Base-by-base conservation (phyloP, 164 flowering plant genomes). In the Magnolia officinalis region DNA sequence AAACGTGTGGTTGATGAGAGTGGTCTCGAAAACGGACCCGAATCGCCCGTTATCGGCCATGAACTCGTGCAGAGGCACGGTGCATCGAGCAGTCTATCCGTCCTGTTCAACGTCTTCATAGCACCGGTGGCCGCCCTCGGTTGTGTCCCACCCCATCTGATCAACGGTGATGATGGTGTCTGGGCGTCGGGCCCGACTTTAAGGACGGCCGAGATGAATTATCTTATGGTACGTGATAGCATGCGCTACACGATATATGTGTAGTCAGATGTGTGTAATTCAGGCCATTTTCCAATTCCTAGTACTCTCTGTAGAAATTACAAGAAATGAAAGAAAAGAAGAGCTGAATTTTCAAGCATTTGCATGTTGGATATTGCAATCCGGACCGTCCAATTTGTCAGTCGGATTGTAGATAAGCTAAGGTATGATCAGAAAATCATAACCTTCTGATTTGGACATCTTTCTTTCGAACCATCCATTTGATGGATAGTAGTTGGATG, bases 221-320 rank as follows among this genome's bases (percentile, higher is more conserved):
- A 90, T 78, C 87, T 89, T 2, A 86, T 90, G 88, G 95, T 91
- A 13, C 89, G 78, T 58, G 95, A 91, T 63, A 84, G 93, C 82
- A 84, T 90, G 95, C 86, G 92, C 37, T 89, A 90, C 68, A 91
- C 87, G 1, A 88, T 91, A 63, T 81, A 90, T 74, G 87, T 89
- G 88, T 91, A 84, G n/a, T n/a, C n/a, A n/a, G 79, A 71, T 50
- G 23, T 23, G 68, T 65, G 24, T 20, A 1, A 20, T 21, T 65
- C 65, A 23, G 37, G 68, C 14, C 24, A 65, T 23, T 65, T 65
- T 65, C 24, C 29, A 26, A 65, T 21, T 65, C 11, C 29, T 8
- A 4, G 24, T 21, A 26, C 5, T 65, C 13, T 26, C 10, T 4
- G 21, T 65, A 0, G 68, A 9, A 65, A 23, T 20, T 61, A 18